Evolutionary conservation across 306 rosid species (phyloP), one percentile per base, ranked within the genome.

Genomic region (Macrotyloma uniflorum): DNA sequence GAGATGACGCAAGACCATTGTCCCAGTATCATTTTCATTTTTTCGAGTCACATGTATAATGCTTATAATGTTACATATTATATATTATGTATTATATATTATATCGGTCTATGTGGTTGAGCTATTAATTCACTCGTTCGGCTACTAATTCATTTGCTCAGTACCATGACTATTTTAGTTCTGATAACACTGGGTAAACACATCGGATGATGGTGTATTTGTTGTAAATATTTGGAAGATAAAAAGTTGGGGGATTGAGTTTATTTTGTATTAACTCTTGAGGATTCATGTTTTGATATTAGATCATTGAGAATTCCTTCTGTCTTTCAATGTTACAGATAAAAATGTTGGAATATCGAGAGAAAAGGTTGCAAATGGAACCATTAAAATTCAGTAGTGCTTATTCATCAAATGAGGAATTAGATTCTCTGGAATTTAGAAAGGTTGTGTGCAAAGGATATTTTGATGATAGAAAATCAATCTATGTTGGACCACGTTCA

Each of bases 401-500:
- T 54, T 65, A 81, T 73, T 87, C 82, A 12, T 86, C 88, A 71
- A 80, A 55, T 40, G 85, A 86, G 80, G 87, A 81, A 33, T 74
- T 85, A 70, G 96, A 88, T 64, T 76, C 88, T 71, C 72, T 93
- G 82, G 98, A 96, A 81, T 96, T 96, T 63, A 90, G 99, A 71
- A 93, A 89, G 83, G 89, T 93, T 57, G 40, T 64, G 13, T 88
- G 91, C 79, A 85, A 81, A 73, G 98, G 99, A 51, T 80, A 83
- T 81, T 91, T 89, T 78, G 90, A 95, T 85, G 98, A 93, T 79
- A 80, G 84, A 77, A 91, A 77, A 30, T 93, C 98, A 50, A 86
- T 93, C 80, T 93, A 61, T n/a, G 86, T 95, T 46, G 99, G 97
- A 42, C 98, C 99, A 65, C 98, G 99, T 62, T 93, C 98, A 70